Conservation (phyloP, 768 basidiomycete genomes). For the Leccinum sublutescens region DNA sequence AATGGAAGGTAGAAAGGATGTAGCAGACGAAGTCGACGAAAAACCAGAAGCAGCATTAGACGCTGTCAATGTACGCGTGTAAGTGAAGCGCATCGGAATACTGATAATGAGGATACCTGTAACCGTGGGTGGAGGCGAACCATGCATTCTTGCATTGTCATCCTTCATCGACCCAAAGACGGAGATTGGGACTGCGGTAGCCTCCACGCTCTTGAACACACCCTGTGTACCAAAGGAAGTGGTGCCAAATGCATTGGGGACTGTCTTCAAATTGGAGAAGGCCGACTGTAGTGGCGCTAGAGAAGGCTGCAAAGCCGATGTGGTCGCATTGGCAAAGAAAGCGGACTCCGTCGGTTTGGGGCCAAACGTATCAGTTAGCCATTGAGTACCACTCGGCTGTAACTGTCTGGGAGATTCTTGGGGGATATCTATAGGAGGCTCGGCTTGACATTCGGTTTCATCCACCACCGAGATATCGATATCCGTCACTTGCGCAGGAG, state of each 20-base stretch:
- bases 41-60: background rate
- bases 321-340: slow-evolving; percentile 16
- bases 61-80: background rate
- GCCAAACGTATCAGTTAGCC: slow-evolving; percentile 34
- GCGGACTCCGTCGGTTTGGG: slow-evolving; percentile 25
- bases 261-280: slow-evolving; percentile 35
- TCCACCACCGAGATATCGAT: slow-evolving; percentile 24
- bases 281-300: slow-evolving; percentile 23
- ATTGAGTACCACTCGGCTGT: slow-evolving; percentile 33
- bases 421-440: background rate
- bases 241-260: slow-evolving; percentile 36
- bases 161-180: slow-evolving; percentile 10
- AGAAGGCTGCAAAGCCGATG: slow-evolving; percentile 15
- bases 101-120: slow-evolving; percentile 14
- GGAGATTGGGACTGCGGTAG: slow-evolving; percentile 1
- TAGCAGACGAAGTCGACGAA: background rate
- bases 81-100: background rate
- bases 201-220: slow-evolving; percentile 1
- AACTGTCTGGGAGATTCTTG: slow-evolving; percentile 8
- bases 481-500: slow-evolving; percentile 28
- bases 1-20: slow-evolving; percentile 2
- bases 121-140: background rate
- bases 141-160: background rate
- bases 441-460: slow-evolving; percentile 19
- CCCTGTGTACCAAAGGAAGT: slow-evolving; percentile 19